These are phyloP conservation scores for Komagataella phaffii DNA, from an alignment of 805 yeast genomes.

Conservation along the genomic window DNA sequence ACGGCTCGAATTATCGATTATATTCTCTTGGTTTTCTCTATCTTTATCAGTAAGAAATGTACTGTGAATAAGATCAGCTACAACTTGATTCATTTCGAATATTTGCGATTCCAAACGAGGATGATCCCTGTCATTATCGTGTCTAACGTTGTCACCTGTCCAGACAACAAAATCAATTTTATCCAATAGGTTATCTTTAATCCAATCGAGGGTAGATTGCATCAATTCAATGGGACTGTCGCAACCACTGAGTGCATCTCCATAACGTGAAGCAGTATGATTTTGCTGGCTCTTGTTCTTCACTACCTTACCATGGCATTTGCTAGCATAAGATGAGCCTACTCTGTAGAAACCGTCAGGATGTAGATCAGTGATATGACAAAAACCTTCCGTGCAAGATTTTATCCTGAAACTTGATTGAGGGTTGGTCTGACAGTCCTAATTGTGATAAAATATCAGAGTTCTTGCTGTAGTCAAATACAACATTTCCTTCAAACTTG, in stretches of 20 bases:
- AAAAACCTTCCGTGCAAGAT: conserved; percentile 61
- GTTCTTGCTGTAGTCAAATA: neutral
- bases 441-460: neutral
- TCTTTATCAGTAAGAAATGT: conserved; percentile 37
- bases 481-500: neutral
- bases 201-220: conserved; percentile 54
- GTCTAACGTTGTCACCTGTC: conserved; percentile 87
- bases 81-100: conserved; percentile 49
- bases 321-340: conserved; percentile 31
- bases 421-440: neutral
- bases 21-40: conserved; percentile 4
- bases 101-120: conserved; percentile 70
- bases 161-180: conserved; percentile 77
- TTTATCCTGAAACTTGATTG: conserved; percentile 1
- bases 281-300: conserved; percentile 9
- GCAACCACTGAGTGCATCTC: conserved; percentile 67
- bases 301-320: conserved; percentile 42
- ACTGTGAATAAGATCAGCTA: conserved; percentile 37
- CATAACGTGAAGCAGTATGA: conserved; percentile 50
- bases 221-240: conserved; percentile 59
- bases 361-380: conserved; percentile 80
- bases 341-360: conserved; percentile 57
- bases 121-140: conserved; percentile 60
- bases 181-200: conserved; percentile 48
- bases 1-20: conserved; percentile 13